Evolutionary conservation across 2,329 filamentous ascomycete genomes (phyloP).

Genomic region (Trichoderma sp.): DNA sequence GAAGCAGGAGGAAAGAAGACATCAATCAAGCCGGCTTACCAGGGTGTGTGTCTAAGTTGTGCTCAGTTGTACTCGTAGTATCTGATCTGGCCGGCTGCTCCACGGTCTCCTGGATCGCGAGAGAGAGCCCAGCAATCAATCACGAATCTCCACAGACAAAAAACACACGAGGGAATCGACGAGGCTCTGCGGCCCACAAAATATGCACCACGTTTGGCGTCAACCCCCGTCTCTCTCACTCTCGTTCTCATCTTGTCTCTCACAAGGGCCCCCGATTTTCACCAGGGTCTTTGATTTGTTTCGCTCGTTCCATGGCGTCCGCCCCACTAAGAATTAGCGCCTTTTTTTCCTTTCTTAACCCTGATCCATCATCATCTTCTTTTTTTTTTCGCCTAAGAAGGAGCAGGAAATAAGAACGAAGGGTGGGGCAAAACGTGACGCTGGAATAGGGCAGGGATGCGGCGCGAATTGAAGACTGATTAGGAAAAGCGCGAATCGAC

Average conservation of each 20-base stretch:
- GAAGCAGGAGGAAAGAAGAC: not conserved
- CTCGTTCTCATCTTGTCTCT: not conserved
- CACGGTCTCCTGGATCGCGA: not conserved
- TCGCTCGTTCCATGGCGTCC: not conserved
- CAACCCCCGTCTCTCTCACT: not conserved
- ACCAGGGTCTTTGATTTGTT: not conserved
- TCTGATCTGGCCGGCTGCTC: not conserved
- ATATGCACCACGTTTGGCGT: conserved; percentile 12
- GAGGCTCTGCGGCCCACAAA: conserved; percentile 23
- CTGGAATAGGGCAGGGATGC: not conserved
- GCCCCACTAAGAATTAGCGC: not conserved
- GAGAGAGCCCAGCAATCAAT: not conserved
- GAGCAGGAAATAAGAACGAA: not conserved
- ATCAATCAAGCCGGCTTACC: conserved; percentile 8
- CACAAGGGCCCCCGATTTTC: not conserved
- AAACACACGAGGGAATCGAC: not conserved
- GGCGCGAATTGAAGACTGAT: conserved; percentile 10
- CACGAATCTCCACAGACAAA: not conserved
- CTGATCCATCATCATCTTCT: not conserved
- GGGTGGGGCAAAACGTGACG: not conserved
- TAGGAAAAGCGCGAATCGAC: conserved; percentile 11
- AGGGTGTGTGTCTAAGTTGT: conserved; percentile 4
- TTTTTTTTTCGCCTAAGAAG: not conserved
- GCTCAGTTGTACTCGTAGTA: conserved; percentile 1
- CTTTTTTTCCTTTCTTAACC: not conserved